Base-by-base conservation (phyloP, 2,329 filamentous ascomycete genomes). In the Ophiostoma pallidulum region DNA sequence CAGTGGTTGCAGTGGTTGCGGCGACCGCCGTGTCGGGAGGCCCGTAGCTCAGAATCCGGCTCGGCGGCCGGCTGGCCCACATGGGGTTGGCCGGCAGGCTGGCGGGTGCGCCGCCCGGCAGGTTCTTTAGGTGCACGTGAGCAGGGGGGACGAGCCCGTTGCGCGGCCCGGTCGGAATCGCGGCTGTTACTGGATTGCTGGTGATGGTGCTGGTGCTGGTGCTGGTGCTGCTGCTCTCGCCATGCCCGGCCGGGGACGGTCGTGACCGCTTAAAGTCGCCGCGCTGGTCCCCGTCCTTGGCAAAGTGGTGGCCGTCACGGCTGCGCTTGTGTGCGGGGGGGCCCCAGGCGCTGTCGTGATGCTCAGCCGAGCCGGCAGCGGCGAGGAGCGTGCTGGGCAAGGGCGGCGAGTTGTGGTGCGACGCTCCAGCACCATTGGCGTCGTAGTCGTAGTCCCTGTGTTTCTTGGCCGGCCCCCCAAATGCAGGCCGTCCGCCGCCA, bases 201-300 rank as follows among this genome's bases (percentile, higher is more conserved):
- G 1, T 6, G 10, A 13, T 8, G 13, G 9, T 14, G 36, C 19
- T 16, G n/a, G 14, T 39, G n/a, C 13, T n/a, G n/a, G 19, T 32
- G 9, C 8, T 26, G 33, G 35, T 36, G 38, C n/a, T n/a, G n/a
- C n/a, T n/a, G n/a, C n/a, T n/a, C n/a, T n/a, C n/a, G n/a, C n/a
- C n/a, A n/a, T n/a, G n/a, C n/a, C n/a, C n/a, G 2, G 32, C 39
- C 0, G 51, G 49, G 8, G 51, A 54, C 3, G 45, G 49, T 22
- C 51, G 44, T 9, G 51, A 18, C 37, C 53, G 26, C n/a, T 54
- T 54, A 16, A 14, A 9, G 9, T 51, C 49, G 5, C 45, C 44
- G 14, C 50, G 41, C n/a, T n/a, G 32, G 9, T 47, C 38, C 7
- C 50, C 47, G 8, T 46, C 48, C 10, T 8, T n/a, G 2, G 22